These are phyloP conservation scores for Nakaseomyces delphensis DNA, from an alignment of 1,139 yeast species.

Conservation along the genomic window DNA sequence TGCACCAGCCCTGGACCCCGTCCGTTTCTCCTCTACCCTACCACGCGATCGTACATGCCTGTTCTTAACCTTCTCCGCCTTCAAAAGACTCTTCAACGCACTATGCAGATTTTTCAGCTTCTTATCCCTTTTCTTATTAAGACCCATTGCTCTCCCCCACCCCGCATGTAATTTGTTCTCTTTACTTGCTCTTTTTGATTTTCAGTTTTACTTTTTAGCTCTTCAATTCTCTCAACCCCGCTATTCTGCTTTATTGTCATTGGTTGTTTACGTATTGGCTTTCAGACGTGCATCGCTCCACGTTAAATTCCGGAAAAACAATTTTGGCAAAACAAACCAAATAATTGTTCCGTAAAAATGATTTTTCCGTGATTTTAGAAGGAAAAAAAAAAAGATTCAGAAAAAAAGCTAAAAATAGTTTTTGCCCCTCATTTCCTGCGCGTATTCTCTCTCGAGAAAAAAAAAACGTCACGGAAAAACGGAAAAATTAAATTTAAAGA, in stretches of 20 bases:
- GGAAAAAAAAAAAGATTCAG: background rate
- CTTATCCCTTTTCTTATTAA: slow-evolving; percentile 31
- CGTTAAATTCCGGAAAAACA: no score
- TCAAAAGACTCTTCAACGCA: slow-evolving; percentile 21
- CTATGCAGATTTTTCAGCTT: slow-evolving; percentile 19
- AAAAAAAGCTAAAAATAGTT: background rate
- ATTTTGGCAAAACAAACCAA: no score
- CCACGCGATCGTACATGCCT: background rate
- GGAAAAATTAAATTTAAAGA: background rate
- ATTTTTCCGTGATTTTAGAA: no score
- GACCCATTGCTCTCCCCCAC: background rate
- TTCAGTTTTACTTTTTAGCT: background rate
- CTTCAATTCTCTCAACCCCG: no score
- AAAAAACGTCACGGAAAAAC: background rate
- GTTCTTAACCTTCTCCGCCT: slow-evolving; percentile 1
- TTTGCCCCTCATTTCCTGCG: no score
- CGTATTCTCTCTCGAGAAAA: background rate
- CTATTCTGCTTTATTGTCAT: no score
- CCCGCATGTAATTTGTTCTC: no score
- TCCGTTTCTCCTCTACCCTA: background rate
- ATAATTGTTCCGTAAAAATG: no score
- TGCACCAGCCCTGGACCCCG: background rate
- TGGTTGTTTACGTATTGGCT: no score
- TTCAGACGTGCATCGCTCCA: no score
- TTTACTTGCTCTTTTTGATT: no score